These are phyloP conservation scores for Penicillium psychrosexuale DNA, from an alignment of 2,329 filamentous ascomycete genomes.

Conservation along the genomic window DNA sequence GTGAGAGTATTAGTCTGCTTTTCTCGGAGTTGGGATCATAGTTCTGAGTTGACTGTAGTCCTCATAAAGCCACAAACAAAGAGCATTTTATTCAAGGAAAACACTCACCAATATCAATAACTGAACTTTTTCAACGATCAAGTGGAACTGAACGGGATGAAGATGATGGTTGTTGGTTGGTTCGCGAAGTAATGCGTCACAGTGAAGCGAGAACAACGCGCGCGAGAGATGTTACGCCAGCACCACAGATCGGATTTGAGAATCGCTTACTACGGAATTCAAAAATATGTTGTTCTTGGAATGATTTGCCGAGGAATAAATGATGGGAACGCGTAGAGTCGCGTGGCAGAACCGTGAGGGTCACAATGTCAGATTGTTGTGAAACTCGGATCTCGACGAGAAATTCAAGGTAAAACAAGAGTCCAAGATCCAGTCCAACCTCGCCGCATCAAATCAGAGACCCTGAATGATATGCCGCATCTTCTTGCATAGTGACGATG, in stretches of 20 bases:
- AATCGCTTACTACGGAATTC: neutral
- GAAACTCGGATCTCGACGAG: neutral
- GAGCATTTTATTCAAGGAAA: neutral
- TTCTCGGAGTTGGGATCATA: neutral
- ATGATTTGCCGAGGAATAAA: neutral
- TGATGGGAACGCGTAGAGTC: neutral
- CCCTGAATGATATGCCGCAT: neutral
- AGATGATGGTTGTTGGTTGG: neutral
- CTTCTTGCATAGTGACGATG: neutral
- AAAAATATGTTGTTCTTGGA: neutral
- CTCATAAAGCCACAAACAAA: neutral
- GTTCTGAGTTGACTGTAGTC: neutral
- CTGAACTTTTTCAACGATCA: neutral
- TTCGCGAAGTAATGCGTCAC: neutral
- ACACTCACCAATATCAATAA: neutral
- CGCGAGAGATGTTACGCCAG: neutral
- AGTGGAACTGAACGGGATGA: neutral
- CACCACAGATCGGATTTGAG: neutral
- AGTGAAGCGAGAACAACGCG: neutral
- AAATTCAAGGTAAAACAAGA: neutral
- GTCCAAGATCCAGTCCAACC: neutral
- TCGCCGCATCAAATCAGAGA: neutral
- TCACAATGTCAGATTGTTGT: neutral
- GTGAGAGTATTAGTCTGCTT: neutral
- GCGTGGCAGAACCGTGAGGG: neutral